Evolutionary conservation across 1,284 basidiomycete genomes (phyloP).

Genomic region (Ganoderma resinaceum): DNA sequence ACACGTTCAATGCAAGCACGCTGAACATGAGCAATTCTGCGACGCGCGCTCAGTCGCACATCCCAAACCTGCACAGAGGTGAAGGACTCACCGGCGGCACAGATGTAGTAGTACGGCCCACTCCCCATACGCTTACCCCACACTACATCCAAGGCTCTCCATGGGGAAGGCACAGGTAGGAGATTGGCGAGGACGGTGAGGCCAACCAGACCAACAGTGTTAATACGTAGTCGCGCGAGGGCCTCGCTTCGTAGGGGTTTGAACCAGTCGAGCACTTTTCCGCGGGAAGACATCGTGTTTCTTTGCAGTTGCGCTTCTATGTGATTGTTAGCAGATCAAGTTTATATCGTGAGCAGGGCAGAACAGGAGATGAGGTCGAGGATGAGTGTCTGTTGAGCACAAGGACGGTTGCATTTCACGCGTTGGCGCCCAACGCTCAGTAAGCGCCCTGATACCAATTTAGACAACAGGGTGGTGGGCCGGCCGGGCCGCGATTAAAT

Average conservation of each 20-base stretch:
- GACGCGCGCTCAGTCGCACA: not conserved
- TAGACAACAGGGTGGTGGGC: no score
- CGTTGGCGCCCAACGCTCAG: not conserved
- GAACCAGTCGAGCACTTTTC: conserved; percentile 43
- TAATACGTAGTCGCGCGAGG: conserved; percentile 58
- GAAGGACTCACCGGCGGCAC: conserved; percentile 34
- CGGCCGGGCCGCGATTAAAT: not conserved
- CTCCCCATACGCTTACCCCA: conserved; percentile 30
- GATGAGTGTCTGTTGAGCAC: not conserved
- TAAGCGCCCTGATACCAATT: not conserved
- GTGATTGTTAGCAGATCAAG: conserved; percentile 1
- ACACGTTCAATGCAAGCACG: conserved; percentile 55
- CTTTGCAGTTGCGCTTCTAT: not conserved
- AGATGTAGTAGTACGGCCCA: conserved; percentile 31
- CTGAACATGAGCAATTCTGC: conserved; percentile 52
- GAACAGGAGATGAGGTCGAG: not conserved
- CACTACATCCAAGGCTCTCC: conserved; percentile 44
- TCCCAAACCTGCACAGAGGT: not conserved
- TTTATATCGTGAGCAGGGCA: not conserved
- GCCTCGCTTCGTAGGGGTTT: conserved; percentile 66
- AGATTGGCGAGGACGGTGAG: conserved; percentile 58
- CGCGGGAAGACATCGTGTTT: conserved; percentile 3
- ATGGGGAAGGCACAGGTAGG: conserved; percentile 58
- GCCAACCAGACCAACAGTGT: conserved; percentile 51
- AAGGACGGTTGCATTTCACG: not conserved